Evolutionary conservation across 2,329 filamentous ascomycete genomes (phyloP), one percentile per base, ranked within the genome.

Genomic region (Aspergillus chevalieri): DNA sequence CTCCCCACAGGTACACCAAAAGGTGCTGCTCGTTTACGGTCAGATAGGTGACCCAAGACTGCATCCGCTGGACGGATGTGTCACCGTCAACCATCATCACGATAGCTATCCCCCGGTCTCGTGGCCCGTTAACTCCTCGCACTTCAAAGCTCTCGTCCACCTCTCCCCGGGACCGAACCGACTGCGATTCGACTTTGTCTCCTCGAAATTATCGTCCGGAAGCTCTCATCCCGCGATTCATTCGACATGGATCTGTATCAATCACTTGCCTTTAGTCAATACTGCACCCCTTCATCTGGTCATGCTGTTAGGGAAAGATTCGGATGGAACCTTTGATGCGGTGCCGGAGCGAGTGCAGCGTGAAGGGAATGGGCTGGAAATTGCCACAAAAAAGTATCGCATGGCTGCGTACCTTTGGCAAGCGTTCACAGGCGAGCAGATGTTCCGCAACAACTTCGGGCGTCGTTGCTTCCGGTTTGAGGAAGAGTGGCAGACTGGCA

Each of bases 331-430:
- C 2, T 96, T 87, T 61, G 91, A 97, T 71, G 84, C 89, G 3
- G 79, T 84, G 14, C 90, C 89, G 1, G 83, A 89, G 48, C 81
- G 87, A 44, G 74, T 81, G 48, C 82, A 87, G 67, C 83, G 80
- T 57, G 91, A 95, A 75, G 91, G 89, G 15, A 95, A 95, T 67
- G 80, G 79, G 1, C 65, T 97, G 33, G 85, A 91, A 9, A 83
- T 82, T 6, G 93, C 93, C 0, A 79, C 95, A 46, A 83, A 82
- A 61, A 98, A 98, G 66, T 96, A 93, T 66, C 83, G 91, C 55
- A 96, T 95, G 87, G 86, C 90, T 15, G 92, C 89, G 21, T 96
- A 97, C 65, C 77, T 97, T 12, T 97, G 93, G 91, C 93, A 98
- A 67, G 89, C 91, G 6, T 97, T 95, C 63, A 97, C 92, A 0